These are phyloP conservation scores for Hymenoscyphus scutula DNA, from an alignment of 2,329 filamentous ascomycete species.

Conservation along the genomic window DNA sequence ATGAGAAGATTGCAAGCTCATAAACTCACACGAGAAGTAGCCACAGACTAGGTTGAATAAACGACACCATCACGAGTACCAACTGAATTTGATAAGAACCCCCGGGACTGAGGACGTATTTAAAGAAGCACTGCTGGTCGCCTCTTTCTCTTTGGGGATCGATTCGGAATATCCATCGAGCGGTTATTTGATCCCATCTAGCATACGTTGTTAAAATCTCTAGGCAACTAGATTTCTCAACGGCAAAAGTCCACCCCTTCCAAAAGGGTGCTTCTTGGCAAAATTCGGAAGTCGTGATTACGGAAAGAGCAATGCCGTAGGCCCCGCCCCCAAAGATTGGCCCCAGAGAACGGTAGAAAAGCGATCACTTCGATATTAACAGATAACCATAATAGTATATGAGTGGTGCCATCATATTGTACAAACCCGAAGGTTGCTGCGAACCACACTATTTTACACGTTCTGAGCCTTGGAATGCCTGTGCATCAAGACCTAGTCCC, in stretches of 20 bases:
- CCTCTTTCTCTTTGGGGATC: not conserved
- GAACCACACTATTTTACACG: not conserved
- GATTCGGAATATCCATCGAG: not conserved
- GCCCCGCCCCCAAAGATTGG: not conserved
- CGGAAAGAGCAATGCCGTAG: not conserved
- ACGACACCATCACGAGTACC: not conserved
- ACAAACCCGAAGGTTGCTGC: not conserved
- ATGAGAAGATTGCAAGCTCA: no score
- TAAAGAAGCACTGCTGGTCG: not conserved
- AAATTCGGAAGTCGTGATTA: not conserved
- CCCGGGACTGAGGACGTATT: not conserved
- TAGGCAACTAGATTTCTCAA: not conserved
- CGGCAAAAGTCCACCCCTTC: not conserved
- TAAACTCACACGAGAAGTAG: conserved; percentile 5
- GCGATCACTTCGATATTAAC: not conserved
- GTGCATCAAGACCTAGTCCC: not conserved
- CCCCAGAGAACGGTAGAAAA: not conserved
- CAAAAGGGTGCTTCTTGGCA: not conserved
- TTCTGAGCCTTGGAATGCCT: not conserved
- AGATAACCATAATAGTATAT: not conserved
- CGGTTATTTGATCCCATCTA: not conserved
- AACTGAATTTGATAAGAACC: not conserved
- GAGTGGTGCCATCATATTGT: conserved; percentile 5
- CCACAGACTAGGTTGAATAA: not conserved
- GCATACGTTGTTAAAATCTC: not conserved